Conservation (phyloP, 306 rosid species). For the Senna siamea region DNA sequence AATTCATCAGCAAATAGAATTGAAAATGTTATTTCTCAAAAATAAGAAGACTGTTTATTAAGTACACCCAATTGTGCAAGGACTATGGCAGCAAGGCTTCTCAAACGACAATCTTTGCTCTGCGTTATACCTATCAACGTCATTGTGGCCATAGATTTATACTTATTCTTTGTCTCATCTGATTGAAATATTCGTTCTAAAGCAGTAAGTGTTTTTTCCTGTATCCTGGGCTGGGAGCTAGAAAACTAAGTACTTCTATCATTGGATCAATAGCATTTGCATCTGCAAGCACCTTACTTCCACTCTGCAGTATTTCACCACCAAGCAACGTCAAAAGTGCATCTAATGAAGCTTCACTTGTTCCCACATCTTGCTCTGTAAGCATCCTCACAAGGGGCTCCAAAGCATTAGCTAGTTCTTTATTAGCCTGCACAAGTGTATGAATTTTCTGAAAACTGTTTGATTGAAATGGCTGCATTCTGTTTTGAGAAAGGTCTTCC, state of each 20-base stretch:
- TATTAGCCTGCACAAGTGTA: slow-evolving; percentile 52
- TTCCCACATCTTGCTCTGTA: slow-evolving; percentile 44
- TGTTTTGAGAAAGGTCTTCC: slow-evolving; percentile 55
- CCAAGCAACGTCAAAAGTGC: slow-evolving; percentile 58
- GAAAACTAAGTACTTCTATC: slow-evolving; percentile 42
- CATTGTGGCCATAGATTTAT: slow-evolving; percentile 52
- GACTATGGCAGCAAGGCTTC: slow-evolving; percentile 62
- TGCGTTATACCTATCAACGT: slow-evolving; percentile 61
- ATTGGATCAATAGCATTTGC: slow-evolving; percentile 54
- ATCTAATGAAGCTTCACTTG: slow-evolving; percentile 64
- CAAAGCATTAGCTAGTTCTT: slow-evolving; percentile 61
- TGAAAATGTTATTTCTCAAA: slow-evolving; percentile 37
- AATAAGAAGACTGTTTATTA: slow-evolving; percentile 63
- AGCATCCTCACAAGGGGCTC: slow-evolving; percentile 67
- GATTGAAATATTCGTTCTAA: slow-evolving; percentile 56
- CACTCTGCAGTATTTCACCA: slow-evolving; percentile 45
- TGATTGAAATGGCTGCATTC: slow-evolving; percentile 60
- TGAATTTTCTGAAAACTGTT: slow-evolving; percentile 70
- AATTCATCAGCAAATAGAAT: background rate
- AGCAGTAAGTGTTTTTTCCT: slow-evolving; percentile 51
- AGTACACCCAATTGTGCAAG: slow-evolving; percentile 61
- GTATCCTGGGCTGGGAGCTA: slow-evolving; percentile 42
- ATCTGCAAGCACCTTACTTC: slow-evolving; percentile 56
- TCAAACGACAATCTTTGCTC: slow-evolving; percentile 52
- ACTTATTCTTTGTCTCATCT: slow-evolving; percentile 46